These are phyloP conservation scores for Linnemannia zychae DNA, from an alignment of 192 early-diverging fungal genomes.

Conservation along the genomic window DNA sequence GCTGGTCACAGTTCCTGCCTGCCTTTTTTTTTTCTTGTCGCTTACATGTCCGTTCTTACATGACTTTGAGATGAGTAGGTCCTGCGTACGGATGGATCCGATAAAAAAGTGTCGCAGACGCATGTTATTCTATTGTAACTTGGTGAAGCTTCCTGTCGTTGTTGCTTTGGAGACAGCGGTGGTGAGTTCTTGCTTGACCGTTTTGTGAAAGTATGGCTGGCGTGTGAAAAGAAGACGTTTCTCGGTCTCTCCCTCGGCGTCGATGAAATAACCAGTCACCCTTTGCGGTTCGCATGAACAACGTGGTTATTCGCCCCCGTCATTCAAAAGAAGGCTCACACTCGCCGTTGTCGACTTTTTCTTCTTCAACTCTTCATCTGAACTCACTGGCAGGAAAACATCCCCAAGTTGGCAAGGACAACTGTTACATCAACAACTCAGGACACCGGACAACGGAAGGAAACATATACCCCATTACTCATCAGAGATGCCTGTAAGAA, in stretches of 20 bases:
- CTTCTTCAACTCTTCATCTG: not conserved
- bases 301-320: no score
- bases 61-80: slow-evolving; percentile 49
- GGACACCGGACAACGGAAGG: not conserved
- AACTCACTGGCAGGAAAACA: not conserved
- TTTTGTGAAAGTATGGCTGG: no score
- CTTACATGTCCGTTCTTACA: slow-evolving; percentile 32
- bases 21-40: not conserved
- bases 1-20: no score
- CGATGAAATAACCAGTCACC: no score
- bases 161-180: no score
- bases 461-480: not conserved
- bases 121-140: not conserved
- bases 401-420: not conserved
- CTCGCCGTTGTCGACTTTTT: not conserved
- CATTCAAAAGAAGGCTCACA: no score
- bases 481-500: slow-evolving; percentile 3
- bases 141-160: not conserved
- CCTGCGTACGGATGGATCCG: slow-evolving; percentile 46
- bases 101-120: slow-evolving; percentile 44
- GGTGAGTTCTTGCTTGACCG: no score
- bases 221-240: no score
- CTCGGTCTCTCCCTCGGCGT: no score
- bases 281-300: no score
- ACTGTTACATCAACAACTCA: not conserved